A percentile compares a stretch with the other conserved stretches of the same genome.
phyloP scores from a whole-genome alignment of 1,284 basidiomycete genomes.

The Ustilago esculenta region DNA sequence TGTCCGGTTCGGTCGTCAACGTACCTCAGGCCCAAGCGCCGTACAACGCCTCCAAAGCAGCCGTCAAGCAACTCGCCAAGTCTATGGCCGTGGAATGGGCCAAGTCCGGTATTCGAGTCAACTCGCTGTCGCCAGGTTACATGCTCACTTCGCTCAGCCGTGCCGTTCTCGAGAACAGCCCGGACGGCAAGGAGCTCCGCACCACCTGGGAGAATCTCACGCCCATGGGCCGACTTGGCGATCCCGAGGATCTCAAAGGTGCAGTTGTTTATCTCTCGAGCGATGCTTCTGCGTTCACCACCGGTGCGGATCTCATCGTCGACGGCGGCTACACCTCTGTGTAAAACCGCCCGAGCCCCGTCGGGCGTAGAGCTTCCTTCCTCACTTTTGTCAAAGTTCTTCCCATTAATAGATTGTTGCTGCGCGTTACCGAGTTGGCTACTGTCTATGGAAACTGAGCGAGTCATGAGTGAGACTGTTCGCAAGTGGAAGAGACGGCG shows the following conservation, averaged over 20 bases:
- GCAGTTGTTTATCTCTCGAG: conserved; percentile 85
- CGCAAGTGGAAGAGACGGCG: too few relatives aligned
- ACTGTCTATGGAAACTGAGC: too few relatives aligned
- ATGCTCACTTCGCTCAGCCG: conserved; percentile 80
- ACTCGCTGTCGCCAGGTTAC: conserved; percentile 69
- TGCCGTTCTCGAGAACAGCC: conserved; percentile 41
- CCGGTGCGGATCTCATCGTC: conserved; percentile 82
- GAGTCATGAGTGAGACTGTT: too few relatives aligned
- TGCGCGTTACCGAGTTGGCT: too few relatives aligned
- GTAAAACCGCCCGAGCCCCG: conserved; percentile 3
- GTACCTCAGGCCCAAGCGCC: conserved; percentile 83
- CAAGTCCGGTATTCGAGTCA: conserved; percentile 82
- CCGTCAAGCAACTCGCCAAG: conserved; percentile 87
- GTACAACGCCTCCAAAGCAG: conserved; percentile 86
- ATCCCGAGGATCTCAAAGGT: conserved; percentile 70
- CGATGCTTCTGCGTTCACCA: conserved; percentile 86
- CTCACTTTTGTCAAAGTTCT: too few relatives aligned
- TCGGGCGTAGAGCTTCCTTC: too few relatives aligned
- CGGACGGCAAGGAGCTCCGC: conserved; percentile 69
- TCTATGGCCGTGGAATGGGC: conserved; percentile 91
- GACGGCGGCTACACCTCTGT: conserved; percentile 78
- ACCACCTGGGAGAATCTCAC: conserved; percentile 87
- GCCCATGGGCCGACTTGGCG: conserved; percentile 76
- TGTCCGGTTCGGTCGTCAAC: conserved; percentile 82
- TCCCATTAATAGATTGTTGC: too few relatives aligned